A percentile compares a stretch with the other conserved stretches of the same genome.
These are phyloP conservation scores for Exophiala spinifera DNA, from an alignment of 2,329 filamentous ascomycete genomes.

Conservation along the genomic window DNA sequence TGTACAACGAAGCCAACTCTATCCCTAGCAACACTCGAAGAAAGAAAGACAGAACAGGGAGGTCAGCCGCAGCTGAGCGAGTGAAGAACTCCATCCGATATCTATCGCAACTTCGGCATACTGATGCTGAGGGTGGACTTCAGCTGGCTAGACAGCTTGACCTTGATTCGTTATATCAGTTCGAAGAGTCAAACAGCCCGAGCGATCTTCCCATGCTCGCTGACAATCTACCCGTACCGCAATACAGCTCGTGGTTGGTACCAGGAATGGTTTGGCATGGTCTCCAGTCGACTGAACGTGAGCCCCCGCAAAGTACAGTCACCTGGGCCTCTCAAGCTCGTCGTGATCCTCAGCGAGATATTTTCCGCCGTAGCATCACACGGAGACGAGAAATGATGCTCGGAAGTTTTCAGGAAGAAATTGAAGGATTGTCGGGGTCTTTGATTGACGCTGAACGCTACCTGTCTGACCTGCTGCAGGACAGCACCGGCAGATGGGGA, in stretches of 20 bases:
- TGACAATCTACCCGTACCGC: conserved; percentile 35
- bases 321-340: conserved; percentile 7
- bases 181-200: conserved; percentile 16
- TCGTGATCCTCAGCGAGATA: conserved; percentile 15
- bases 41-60: not conserved
- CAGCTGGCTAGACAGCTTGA: conserved; percentile 17
- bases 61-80: conserved; percentile 26
- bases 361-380: conserved; percentile 9
- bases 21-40: conserved; percentile 1
- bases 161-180: conserved; percentile 23
- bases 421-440: not conserved
- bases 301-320: conserved; percentile 2
- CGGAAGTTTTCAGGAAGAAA: conserved; percentile 2
- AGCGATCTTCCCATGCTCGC: conserved; percentile 27
- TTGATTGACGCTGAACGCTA: conserved; percentile 15
- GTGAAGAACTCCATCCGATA: conserved; percentile 62
- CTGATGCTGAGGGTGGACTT: conserved; percentile 20
- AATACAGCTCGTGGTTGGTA: conserved; percentile 60
- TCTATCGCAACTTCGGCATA: conserved; percentile 50
- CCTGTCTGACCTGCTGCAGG: conserved; percentile 18
- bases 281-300: conserved; percentile 54
- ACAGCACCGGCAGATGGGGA: conserved; percentile 32
- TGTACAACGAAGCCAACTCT: conserved; percentile 1
- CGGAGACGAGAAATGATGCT: conserved; percentile 7
- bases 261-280: conserved; percentile 61